phyloP scores from a whole-genome alignment of 169 alveolate species.

The Plasmodium blacklocki region DNA sequence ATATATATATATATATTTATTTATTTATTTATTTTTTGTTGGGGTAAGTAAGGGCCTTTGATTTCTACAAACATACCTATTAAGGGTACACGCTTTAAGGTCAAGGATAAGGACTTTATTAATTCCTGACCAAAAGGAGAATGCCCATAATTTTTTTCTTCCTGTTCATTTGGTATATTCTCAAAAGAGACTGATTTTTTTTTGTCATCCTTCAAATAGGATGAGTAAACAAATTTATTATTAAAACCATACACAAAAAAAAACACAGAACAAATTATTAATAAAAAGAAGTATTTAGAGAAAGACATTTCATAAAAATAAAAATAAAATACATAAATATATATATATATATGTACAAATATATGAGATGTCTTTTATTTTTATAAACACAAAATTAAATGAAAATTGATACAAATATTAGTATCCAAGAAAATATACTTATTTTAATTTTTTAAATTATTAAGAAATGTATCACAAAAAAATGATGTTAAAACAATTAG shows the following conservation, averaged over 20 bases:
- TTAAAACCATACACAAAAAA: too few relatives aligned
- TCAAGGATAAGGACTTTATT: slow-evolving; percentile 22
- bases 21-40: background rate
- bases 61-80: slow-evolving; percentile 3
- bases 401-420: too few relatives aligned
- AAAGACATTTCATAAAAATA: slow-evolving; percentile 6
- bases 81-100: slow-evolving; percentile 37
- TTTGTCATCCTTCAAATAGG: slow-evolving; percentile 5
- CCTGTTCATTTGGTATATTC: slow-evolving; percentile 1
- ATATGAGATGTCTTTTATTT: background rate
- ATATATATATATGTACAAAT: background rate
- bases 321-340: too few relatives aligned
- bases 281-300: background rate
- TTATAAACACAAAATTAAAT: too few relatives aligned
- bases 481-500: too few relatives aligned
- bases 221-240: slow-evolving; percentile 6
- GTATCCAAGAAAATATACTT: too few relatives aligned
- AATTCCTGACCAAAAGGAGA: slow-evolving; percentile 31
- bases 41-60: too few relatives aligned
- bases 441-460: too few relatives aligned
- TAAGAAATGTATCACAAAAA: too few relatives aligned
- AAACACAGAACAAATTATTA: too few relatives aligned
- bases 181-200: background rate
- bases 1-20: background rate
- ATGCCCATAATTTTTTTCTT: background rate